Base-by-base conservation (phyloP, 176 grass and related monocot genomes). In the Tuctoria greenei region DNA sequence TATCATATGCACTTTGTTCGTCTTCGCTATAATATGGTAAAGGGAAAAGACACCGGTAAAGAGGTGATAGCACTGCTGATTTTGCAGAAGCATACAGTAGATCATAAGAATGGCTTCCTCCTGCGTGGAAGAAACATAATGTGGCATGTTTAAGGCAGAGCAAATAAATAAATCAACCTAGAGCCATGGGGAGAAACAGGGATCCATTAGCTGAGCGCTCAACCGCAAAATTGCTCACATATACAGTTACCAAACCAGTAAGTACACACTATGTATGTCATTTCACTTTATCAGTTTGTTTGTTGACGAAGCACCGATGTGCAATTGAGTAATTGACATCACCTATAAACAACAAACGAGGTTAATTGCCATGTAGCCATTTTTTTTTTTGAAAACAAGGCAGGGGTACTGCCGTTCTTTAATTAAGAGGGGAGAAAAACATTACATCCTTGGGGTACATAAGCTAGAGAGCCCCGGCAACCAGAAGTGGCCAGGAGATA, bases 11-110 rank as follows among this genome's bases (percentile, higher is more conserved):
- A 28, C 4, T 55, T 72, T 70, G 69, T 79, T 14, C 82, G 24
- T 82, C 67, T 41, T 86, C 76, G 76, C 49, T 75, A 59, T 87
- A 78, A 83, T 81, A 75, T 38, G 66, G 86, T 9, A 21, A 77
- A 68, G 83, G 79, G 65, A 80, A 87, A 60, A 93, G 34, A 54
- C 42, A 74, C 43, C 34, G 76, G 52, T 78, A 91, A 11, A 34
- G 23, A 66, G 83, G 83, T 11, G 83, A 86, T 64, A 87, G 80
- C 66, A 91, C 12, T 0, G 64, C 63, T 1, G 28, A 74, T 79
- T 93, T 97, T 23, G 39, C 61, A 80, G 81, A 61, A 68, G 86
- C 91, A 79, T 63, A 64, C 45, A 88, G 79, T 45, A 97, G 69
- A 80, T 79, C 65, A 79, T 86, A 73, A 4, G 83, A 84, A 67